A percentile compares a stretch with the other conserved stretches of the same genome.
Conservation (phyloP, 1,139 yeast genomes). For the Scheffersomyces lignicola region DNA sequence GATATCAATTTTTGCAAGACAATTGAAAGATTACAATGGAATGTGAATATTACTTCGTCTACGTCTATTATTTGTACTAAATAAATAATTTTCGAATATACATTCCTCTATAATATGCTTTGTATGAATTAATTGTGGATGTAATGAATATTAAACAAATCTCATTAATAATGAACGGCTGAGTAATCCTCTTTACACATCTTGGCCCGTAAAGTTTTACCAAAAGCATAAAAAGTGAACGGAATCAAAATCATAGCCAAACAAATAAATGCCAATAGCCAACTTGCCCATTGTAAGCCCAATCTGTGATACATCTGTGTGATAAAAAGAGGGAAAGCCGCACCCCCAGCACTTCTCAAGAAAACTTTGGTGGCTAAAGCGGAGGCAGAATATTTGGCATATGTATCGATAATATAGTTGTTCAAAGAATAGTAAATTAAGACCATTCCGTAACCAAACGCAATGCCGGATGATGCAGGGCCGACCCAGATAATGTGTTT, state of each 20-base stretch:
- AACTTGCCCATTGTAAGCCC: slow-evolving; percentile 82
- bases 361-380: slow-evolving; percentile 90
- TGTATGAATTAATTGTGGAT: slow-evolving; percentile 2
- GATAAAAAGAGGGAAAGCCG: slow-evolving; percentile 88
- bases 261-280: slow-evolving; percentile 79
- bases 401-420: slow-evolving; percentile 86
- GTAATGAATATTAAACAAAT: not conserved
- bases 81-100: not conserved
- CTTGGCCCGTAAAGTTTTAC: slow-evolving; percentile 61
- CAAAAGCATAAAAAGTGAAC: slow-evolving; percentile 70
- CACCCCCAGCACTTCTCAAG: slow-evolving; percentile 84
- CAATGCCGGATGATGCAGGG: slow-evolving; percentile 86
- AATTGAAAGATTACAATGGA: too few relatives aligned
- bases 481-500: slow-evolving; percentile 89
- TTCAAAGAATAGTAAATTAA: slow-evolving; percentile 82
- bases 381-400: slow-evolving; percentile 84
- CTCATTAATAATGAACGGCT: slow-evolving; percentile 3
- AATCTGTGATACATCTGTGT: slow-evolving; percentile 75
- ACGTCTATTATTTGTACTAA: too few relatives aligned
- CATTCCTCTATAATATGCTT: not conserved
- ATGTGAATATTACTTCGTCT: too few relatives aligned
- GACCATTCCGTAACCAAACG: slow-evolving; percentile 92
- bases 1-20: too few relatives aligned
- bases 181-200: slow-evolving; percentile 68
- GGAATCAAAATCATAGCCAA: slow-evolving; percentile 86